Conservation (phyloP, 257 asterid species). For the Petunia secreta region DNA sequence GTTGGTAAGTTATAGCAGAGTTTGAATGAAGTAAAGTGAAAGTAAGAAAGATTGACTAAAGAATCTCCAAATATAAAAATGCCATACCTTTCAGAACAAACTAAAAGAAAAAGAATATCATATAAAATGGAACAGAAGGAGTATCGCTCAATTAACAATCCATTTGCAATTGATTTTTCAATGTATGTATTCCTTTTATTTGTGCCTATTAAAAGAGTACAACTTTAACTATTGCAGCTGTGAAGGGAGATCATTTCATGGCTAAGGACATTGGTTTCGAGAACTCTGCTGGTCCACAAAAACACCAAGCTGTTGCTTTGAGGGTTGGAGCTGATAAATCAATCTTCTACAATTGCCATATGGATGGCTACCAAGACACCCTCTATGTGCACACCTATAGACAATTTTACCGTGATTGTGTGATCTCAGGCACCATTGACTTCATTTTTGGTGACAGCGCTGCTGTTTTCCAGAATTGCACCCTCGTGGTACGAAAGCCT, state of each 20-base stretch:
- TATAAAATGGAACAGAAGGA: too few relatives aligned
- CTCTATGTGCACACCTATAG: conserved; percentile 77
- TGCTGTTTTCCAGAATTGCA: conserved; percentile 78
- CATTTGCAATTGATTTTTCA: neutral
- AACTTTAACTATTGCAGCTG: conserved; percentile 46
- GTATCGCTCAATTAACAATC: neutral
- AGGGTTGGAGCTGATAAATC: conserved; percentile 71
- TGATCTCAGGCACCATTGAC: conserved; percentile 83
- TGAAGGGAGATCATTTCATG: conserved; percentile 69
- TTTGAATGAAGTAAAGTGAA: too few relatives aligned
- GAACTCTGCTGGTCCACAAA: conserved; percentile 72
- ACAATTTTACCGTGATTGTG: conserved; percentile 72
- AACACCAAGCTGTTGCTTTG: conserved; percentile 85
- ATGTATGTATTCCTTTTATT: neutral
- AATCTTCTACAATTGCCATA: conserved; percentile 68
- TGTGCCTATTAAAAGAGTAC: neutral
- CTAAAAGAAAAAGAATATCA: too few relatives aligned
- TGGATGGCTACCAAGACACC: conserved; percentile 87
- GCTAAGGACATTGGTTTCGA: conserved; percentile 81
- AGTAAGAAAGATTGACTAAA: too few relatives aligned
- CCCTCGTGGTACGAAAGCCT: conserved; percentile 68
- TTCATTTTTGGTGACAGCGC: conserved; percentile 82
- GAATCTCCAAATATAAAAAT: too few relatives aligned
- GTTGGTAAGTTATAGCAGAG: conserved; percentile 44
- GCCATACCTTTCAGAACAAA: neutral